Percentiles rank a stretch among this genome's conserved stretches.
Evolutionary conservation across 2,329 filamentous ascomycete species (phyloP).

Genomic region (Rasamsonia emersonii): DNA sequence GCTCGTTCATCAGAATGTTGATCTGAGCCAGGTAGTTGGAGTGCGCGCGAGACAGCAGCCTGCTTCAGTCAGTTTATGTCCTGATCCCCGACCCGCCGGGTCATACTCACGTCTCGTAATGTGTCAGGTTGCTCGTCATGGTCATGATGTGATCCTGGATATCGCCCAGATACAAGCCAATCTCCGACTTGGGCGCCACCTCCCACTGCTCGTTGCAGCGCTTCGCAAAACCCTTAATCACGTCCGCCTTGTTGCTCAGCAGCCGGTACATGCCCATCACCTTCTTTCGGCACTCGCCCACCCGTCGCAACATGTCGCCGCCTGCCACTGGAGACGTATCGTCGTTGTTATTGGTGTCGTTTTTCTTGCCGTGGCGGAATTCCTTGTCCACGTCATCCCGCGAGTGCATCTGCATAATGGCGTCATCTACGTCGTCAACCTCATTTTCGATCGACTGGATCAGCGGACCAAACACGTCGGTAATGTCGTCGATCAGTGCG

Average conservation of each 20-base stretch:
- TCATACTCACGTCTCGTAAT: slow-evolving; percentile 79
- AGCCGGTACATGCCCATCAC: slow-evolving; percentile 93
- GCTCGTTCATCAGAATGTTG: slow-evolving; percentile 97
- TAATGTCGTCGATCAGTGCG: slow-evolving; percentile 96
- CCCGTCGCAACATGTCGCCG: slow-evolving; percentile 79
- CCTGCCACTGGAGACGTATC: slow-evolving; percentile 40
- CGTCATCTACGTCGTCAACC: slow-evolving; percentile 93
- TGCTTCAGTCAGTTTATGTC: slow-evolving; percentile 28
- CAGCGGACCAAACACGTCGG: slow-evolving; percentile 85
- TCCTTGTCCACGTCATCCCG: slow-evolving; percentile 32
- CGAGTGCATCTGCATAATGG: slow-evolving; percentile 74
- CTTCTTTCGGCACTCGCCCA: slow-evolving; percentile 91
- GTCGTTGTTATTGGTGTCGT: slow-evolving; percentile 22
- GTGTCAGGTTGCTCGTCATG: slow-evolving; percentile 91
- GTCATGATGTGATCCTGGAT: slow-evolving; percentile 99
- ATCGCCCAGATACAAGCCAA: slow-evolving; percentile 94
- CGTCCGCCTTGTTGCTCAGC: slow-evolving; percentile 93
- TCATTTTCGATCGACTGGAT: slow-evolving; percentile 93
- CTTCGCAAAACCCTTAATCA: slow-evolving; percentile 98
- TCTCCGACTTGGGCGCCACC: slow-evolving; percentile 87
- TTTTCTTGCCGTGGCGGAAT: slow-evolving; percentile 28
- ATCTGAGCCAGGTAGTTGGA: slow-evolving; percentile 98
- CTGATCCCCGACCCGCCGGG: background rate
- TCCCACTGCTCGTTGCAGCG: slow-evolving; percentile 98
- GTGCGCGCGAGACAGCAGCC: slow-evolving; percentile 82